Percentiles rank a stretch among this genome's conserved stretches.
Conservation (phyloP, 345 rosid genomes). For the Lumnitzera racemosa region DNA sequence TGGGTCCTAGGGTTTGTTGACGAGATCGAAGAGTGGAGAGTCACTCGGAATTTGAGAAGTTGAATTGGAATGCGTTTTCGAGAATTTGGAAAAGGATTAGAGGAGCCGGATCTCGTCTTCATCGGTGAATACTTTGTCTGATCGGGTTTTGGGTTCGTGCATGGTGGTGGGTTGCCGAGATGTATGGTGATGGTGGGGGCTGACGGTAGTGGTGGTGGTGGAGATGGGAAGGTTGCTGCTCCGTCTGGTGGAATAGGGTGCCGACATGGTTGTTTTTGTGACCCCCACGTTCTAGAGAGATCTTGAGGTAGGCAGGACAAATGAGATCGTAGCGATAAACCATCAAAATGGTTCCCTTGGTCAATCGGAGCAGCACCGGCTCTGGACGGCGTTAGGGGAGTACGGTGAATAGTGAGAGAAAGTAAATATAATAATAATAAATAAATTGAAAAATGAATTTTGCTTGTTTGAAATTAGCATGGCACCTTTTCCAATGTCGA, state of each 20-base stretch:
- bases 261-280: too few relatives aligned
- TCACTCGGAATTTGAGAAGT: slow-evolving; percentile 2
- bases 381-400: too few relatives aligned
- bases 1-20: slow-evolving; percentile 13
- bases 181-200: background rate
- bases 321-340: too few relatives aligned
- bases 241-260: slow-evolving; percentile 6
- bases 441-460: too few relatives aligned
- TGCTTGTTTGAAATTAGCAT: too few relatives aligned
- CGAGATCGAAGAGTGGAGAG: slow-evolving; percentile 7
- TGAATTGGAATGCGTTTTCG: background rate
- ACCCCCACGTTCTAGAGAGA: too few relatives aligned
- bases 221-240: background rate
- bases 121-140: slow-evolving; percentile 15
- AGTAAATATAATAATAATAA: too few relatives aligned
- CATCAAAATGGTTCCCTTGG: too few relatives aligned
- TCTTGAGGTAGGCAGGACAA: too few relatives aligned
- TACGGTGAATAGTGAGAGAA: too few relatives aligned
- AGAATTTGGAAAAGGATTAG: slow-evolving; percentile 11
- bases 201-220: background rate
- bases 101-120: slow-evolving; percentile 24
- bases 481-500: too few relatives aligned
- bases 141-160: background rate
- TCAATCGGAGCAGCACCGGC: too few relatives aligned
- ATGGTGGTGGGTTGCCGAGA: background rate